phyloP scores from a whole-genome alignment of 176 grass and related monocot species.

The Bothriochloa decipiens region DNA sequence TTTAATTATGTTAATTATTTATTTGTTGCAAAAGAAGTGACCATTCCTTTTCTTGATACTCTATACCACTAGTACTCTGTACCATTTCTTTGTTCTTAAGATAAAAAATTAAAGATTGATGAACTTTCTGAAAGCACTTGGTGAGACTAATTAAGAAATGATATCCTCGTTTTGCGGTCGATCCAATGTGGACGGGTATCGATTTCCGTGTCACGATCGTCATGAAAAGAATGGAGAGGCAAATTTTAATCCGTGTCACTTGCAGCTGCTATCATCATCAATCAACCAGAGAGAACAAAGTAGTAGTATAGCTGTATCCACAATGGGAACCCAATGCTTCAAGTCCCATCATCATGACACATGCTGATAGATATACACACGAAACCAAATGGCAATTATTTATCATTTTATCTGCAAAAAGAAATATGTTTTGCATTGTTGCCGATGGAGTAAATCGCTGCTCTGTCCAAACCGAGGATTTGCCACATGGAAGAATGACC shows the following conservation, averaged over 20 bases:
- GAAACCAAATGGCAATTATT: constrained; percentile 11
- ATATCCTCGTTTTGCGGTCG: constrained; percentile 38
- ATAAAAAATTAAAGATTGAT: not conserved
- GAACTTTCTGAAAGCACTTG: constrained; percentile 33
- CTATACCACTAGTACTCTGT: not conserved
- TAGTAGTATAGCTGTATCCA: not conserved
- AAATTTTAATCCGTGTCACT: constrained; percentile 41
- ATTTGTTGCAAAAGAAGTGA: not conserved
- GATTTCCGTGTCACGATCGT: constrained; percentile 43
- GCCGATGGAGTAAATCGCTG: not conserved
- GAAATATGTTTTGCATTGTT: not conserved
- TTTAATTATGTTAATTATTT: not conserved
- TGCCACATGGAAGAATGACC: not conserved
- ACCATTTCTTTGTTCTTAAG: not conserved
- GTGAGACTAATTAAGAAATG: constrained; percentile 13
- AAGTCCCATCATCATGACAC: constrained; percentile 34
- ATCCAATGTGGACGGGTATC: constrained; percentile 54
- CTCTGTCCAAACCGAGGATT: not conserved
- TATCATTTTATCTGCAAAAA: not conserved
- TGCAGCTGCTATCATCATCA: constrained; percentile 34
- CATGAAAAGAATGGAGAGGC: constrained; percentile 51
- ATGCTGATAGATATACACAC: not conserved
- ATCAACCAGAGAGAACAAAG: not conserved
- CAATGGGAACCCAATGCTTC: constrained; percentile 42
- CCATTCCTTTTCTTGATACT: not conserved